Conservation (phyloP, 164 flowering plant species). For the Berberis thunbergii region DNA sequence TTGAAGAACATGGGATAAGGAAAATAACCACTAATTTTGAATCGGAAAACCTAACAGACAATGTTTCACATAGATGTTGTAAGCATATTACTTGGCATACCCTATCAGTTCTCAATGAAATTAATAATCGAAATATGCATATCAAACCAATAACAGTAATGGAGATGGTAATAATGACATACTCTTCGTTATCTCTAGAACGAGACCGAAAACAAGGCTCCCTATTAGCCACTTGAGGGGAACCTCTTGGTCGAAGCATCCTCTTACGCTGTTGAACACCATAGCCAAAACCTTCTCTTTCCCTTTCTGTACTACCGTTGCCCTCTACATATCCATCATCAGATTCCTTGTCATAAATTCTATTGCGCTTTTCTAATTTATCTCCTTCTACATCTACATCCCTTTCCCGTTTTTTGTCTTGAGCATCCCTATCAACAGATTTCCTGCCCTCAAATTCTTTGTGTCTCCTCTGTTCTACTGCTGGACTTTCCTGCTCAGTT, state of each 20-base stretch:
- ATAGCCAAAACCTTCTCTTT: slow-evolving; percentile 55
- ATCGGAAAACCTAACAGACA: no score
- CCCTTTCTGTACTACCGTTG: slow-evolving; percentile 60
- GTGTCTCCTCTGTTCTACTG: slow-evolving; percentile 46
- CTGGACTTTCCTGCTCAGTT: slow-evolving; percentile 42
- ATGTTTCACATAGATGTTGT: no score
- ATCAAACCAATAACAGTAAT: no score
- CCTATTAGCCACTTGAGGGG: slow-evolving; percentile 59
- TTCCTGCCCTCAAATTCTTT: slow-evolving; percentile 59
- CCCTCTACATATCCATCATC: slow-evolving; percentile 70
- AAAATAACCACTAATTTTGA: no score
- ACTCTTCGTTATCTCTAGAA: slow-evolving; percentile 74
- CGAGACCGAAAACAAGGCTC: slow-evolving; percentile 59
- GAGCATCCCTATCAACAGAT: slow-evolving; percentile 50
- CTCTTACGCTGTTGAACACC: slow-evolving; percentile 85
- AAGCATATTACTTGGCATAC: no score
- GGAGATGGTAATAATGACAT: not conserved
- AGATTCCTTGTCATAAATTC: slow-evolving; percentile 54
- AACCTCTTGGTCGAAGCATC: slow-evolving; percentile 80
- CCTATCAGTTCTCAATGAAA: no score
- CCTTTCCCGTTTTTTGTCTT: slow-evolving; percentile 59
- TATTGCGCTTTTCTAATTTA: slow-evolving; percentile 52
- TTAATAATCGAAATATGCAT: no score
- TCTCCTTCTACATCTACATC: slow-evolving; percentile 65
- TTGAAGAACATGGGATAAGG: no score